Evolutionary conservation across 2,329 filamentous ascomycete species (phyloP), one percentile per base, ranked within the genome.

Genomic region (Pyricularia sp.): DNA sequence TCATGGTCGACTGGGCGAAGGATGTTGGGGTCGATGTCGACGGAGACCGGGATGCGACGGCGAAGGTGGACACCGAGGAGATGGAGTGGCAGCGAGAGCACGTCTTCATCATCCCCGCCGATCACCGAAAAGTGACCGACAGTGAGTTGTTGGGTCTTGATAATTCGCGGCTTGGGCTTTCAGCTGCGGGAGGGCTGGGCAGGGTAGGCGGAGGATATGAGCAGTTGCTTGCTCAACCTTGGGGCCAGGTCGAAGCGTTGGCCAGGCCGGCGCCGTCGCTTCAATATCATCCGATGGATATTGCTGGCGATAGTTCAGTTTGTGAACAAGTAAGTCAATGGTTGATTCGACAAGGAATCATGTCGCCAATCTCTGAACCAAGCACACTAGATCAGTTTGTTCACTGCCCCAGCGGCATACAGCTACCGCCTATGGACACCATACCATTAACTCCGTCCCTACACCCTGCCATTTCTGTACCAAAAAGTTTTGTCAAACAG

Each of bases 51-150:
- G 19, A 24, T 2, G 12, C 60, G 60, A 62, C 30, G 60, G n/a
- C 24, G 9, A 24, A n/a, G 7, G 16, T 22, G 31, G 60, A 33
- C 12, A 40, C 30, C 30, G 60, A 62, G 31, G 60, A 62, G 31
- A 62, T 62, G 60, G 60, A 62, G 30, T 62, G 60, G 60, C 60
- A 40, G n/a, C 60, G 60, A 9, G 60, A 62, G 30, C 60, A 62
- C 31, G 33, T 62, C 60, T 62, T 35, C 31, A 22, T 62, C 60
- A 62, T 62, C 60, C 60, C 60, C 3, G 60, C 60, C 60, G 60
- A 62, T 31, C 60, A 62, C 60, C 60, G 60, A 9, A 62, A 62
- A 28, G 30, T 62, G 31, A 62, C 60, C 28, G 60, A 62, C 60
- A 40, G 16, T 24, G 60, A 62, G 60, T n/a, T 62, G 4, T 57